phyloP scores from a whole-genome alignment of 2,329 filamentous ascomycete species.

The Fusarium sp. region DNA sequence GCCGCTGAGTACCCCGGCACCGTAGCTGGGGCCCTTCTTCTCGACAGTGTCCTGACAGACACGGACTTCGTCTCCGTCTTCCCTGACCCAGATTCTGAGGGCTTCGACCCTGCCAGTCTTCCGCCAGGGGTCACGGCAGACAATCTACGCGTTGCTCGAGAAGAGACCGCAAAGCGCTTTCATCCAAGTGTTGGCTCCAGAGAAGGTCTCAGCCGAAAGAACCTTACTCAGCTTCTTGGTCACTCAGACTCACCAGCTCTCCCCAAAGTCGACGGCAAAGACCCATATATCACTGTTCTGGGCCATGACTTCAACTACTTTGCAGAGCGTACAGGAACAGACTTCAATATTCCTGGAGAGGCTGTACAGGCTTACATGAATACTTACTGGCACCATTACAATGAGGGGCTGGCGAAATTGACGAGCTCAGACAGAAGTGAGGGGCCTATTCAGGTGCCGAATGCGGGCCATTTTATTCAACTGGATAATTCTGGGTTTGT shows the following conservation, averaged over 20 bases:
- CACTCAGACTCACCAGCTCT: slow-evolving; percentile 23
- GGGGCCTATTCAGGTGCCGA: slow-evolving; percentile 28
- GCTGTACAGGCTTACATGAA: slow-evolving; percentile 62
- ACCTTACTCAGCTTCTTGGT: slow-evolving; percentile 30
- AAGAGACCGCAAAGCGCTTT: slow-evolving; percentile 21
- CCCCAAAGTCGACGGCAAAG: background rate
- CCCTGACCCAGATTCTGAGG: slow-evolving; percentile 61
- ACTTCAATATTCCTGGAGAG: background rate
- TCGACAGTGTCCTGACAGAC: slow-evolving; percentile 68
- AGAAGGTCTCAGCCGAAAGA: slow-evolving; percentile 35
- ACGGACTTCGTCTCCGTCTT: slow-evolving; percentile 64
- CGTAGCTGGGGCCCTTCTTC: slow-evolving; percentile 59
- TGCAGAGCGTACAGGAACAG: slow-evolving; percentile 1
- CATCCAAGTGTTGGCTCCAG: slow-evolving; percentile 33
- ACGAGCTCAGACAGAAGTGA: slow-evolving; percentile 52
- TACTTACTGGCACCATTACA: slow-evolving; percentile 63
- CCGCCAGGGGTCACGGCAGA: slow-evolving; percentile 18
- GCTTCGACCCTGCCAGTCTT: slow-evolving; percentile 52
- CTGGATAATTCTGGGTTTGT: slow-evolving; percentile 61
- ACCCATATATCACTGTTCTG: slow-evolving; percentile 34
- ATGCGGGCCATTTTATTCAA: slow-evolving; percentile 54
- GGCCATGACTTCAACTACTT: slow-evolving; percentile 39
- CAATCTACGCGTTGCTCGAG: slow-evolving; percentile 13
- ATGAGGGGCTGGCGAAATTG: slow-evolving; percentile 58
- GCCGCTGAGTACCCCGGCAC: slow-evolving; percentile 56